Conservation (phyloP, 108 stramenopile species). For the Nannochloropsis oceanica region DNA sequence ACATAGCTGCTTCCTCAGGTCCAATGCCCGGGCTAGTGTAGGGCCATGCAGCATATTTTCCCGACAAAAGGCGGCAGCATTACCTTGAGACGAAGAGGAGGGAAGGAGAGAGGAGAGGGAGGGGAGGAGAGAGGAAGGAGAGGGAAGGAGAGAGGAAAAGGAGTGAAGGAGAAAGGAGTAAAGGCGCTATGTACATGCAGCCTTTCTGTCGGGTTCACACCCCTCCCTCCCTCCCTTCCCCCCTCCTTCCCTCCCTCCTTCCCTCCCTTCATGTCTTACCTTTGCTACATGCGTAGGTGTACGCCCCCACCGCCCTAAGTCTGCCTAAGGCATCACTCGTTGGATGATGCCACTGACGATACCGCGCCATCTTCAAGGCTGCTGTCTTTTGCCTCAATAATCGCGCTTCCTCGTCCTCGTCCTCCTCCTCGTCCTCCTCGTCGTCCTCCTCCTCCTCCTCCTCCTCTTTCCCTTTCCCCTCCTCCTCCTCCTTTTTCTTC, state of each 20-base stretch:
- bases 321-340: neutral
- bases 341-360: neutral
- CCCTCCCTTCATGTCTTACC: neutral
- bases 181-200: neutral
- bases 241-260: neutral
- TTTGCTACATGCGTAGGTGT: neutral
- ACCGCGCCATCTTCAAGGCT: neutral
- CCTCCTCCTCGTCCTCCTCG: constrained; percentile 14
- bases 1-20: constrained; percentile 19
- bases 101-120: neutral
- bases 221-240: neutral
- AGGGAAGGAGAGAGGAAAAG: too few species aligned
- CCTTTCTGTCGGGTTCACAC: too few species aligned
- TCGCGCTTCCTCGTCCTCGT: constrained; percentile 12
- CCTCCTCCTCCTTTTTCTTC: constrained; percentile 22
- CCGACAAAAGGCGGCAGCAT: constrained; percentile 11
- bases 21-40: constrained; percentile 5
- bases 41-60: constrained; percentile 15
- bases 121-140: neutral
- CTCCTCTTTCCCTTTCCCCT: constrained; percentile 53
- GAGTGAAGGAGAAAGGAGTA: too few species aligned
- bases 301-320: neutral
- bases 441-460: constrained; percentile 22
- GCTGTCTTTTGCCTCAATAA: neutral
- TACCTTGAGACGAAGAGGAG: neutral